These are phyloP conservation scores for Purpureocillium lavendulum DNA, from an alignment of 2,329 filamentous ascomycete species.

Conservation along the genomic window DNA sequence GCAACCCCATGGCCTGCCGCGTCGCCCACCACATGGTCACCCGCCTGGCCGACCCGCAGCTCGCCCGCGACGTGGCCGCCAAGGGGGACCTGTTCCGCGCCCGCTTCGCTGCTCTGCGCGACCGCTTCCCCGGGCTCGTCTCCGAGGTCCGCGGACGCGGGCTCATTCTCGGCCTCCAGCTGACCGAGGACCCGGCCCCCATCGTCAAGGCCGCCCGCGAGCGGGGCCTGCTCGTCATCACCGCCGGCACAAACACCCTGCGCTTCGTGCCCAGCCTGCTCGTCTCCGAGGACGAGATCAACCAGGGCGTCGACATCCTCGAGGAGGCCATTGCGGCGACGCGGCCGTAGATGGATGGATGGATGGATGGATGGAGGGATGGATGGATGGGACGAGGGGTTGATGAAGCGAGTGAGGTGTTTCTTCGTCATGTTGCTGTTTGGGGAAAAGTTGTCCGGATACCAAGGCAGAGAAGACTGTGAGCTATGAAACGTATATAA, in stretches of 20 bases:
- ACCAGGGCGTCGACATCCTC: conserved; percentile 66
- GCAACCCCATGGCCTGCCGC: conserved; percentile 78
- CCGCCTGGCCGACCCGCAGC: conserved; percentile 60
- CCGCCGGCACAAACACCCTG: conserved; percentile 84
- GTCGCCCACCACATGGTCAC: conserved; percentile 80
- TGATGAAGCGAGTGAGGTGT: too few species aligned
- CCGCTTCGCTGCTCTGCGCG: conserved; percentile 38
- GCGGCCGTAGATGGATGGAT: conserved; percentile 11
- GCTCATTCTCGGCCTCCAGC: conserved; percentile 78
- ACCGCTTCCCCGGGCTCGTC: conserved; percentile 57
- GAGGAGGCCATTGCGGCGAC: conserved; percentile 53
- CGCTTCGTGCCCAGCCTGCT: conserved; percentile 84
- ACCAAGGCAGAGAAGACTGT: too few species aligned
- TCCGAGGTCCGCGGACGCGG: conserved; percentile 75
- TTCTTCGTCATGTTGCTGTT: too few species aligned
- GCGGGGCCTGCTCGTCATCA: conserved; percentile 82
- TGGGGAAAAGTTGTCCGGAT: too few species aligned
- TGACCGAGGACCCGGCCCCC: conserved; percentile 61
- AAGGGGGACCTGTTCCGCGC: conserved; percentile 49
- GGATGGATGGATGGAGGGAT: neutral
- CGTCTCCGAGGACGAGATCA: conserved; percentile 73
- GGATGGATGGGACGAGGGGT: too few species aligned
- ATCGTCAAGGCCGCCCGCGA: conserved; percentile 83
- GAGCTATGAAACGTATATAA: too few species aligned
- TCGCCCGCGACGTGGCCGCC: conserved; percentile 60